A percentile compares a stretch with the other conserved stretches of the same genome.
Evolutionary conservation across 148 eudicot genomes (phyloP).

Genomic region (Cornus controversa): DNA sequence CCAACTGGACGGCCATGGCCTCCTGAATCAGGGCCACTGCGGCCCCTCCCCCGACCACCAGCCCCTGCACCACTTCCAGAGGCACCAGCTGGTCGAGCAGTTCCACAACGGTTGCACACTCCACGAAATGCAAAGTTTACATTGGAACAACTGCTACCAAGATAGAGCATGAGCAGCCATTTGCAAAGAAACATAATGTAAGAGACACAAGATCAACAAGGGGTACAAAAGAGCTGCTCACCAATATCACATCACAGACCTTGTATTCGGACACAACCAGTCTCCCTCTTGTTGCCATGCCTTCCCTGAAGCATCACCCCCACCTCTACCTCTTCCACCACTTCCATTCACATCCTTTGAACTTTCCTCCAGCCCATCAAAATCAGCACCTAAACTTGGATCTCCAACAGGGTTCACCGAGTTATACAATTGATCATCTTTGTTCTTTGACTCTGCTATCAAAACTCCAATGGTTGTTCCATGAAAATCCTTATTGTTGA

Average conservation of each 20-base stretch:
- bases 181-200: slow-evolving; percentile 4
- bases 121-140: slow-evolving; percentile 98
- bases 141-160: slow-evolving; percentile 77
- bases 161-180: slow-evolving; percentile 26
- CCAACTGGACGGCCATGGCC: slow-evolving; percentile 53
- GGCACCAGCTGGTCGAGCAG: slow-evolving; percentile 88
- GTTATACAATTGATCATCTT: slow-evolving; percentile 47
- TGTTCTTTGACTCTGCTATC: slow-evolving; percentile 87
- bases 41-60: slow-evolving; percentile 93
- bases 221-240: slow-evolving; percentile 72
- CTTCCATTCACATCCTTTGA: slow-evolving; percentile 47
- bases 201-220: slow-evolving; percentile 9
- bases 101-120: slow-evolving; percentile 98
- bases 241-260: slow-evolving; percentile 98
- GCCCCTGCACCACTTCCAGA: slow-evolving; percentile 66
- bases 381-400: slow-evolving; percentile 32
- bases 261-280: slow-evolving; percentile 98
- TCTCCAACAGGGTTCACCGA: slow-evolving; percentile 31
- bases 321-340: slow-evolving; percentile 79
- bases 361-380: slow-evolving; percentile 44
- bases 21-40: slow-evolving; percentile 61
- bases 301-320: slow-evolving; percentile 74
- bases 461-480: slow-evolving; percentile 74
- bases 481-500: slow-evolving; percentile 90
- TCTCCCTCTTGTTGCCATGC: slow-evolving; percentile 99